Evolutionary conservation across 2,329 filamentous ascomycete species (phyloP), one percentile per base, ranked within the genome.

Genomic region (Aspergillus caelatus): DNA sequence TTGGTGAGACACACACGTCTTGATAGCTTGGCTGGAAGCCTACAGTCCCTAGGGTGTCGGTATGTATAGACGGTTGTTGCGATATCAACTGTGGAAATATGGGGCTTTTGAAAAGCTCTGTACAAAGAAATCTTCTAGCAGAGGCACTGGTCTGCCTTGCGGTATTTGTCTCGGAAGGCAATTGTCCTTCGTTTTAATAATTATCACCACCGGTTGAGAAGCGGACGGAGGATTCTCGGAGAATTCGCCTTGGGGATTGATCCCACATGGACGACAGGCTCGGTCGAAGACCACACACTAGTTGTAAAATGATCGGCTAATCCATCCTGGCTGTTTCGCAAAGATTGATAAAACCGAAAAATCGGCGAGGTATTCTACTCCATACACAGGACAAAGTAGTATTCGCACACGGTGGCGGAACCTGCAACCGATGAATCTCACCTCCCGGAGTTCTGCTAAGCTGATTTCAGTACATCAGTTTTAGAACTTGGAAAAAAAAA

Each of bases 291-390:
- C 12, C 32, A 6, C 34, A 36, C 34, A 36, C 43, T 23, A 23
- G 43, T 46, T 41, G 19, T 41, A n/a, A 16, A 30, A 52, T 52
- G 48, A 52, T 21, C 48, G 16, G 5, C 28, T 52, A 26, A 12
- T 48, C 21, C 48, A 52, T 52, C 48, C 28, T 52, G 48, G 48
- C 48, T 30, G 48, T 52, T 52, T 52, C 28, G 28, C 28, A 52
- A 32, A 30, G 16, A 32, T 52, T 46, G 45, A 46, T 46, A 21
- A 21, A 46, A 46, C 45, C 45, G 45, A 46, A 21, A 46, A 46
- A 46, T 46, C 45, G 45, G 45, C 45, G 23, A 50, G 7, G 23
- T 28, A 28, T 50, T 26, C 11, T 7, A 26, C 26, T 26, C 26
- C 4, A 3, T 26, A 26, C 23, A 34, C 10, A 34, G 32, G 10